phyloP scores from a whole-genome alignment of 768 basidiomycete genomes.

The Lactarius indigo region DNA sequence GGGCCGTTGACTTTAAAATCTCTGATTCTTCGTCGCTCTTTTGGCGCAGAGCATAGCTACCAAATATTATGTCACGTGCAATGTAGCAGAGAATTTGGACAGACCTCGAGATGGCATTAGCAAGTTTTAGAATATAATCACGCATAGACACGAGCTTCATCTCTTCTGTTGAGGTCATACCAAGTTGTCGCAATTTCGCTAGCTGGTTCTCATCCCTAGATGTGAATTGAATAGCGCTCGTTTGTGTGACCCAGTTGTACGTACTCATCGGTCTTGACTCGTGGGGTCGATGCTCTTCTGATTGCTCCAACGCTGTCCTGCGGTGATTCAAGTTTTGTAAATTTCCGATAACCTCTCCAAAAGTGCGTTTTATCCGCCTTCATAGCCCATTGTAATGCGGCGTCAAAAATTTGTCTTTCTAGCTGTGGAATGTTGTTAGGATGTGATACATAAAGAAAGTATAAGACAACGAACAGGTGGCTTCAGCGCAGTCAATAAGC shows the following conservation, averaged over 20 bases:
- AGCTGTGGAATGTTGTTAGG: slow-evolving; percentile 35
- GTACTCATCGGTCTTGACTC: slow-evolving; percentile 73
- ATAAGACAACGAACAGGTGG: slow-evolving; percentile 55
- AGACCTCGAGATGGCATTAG: slow-evolving; percentile 69
- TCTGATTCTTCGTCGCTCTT: slow-evolving; percentile 61
- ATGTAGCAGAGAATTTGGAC: not conserved
- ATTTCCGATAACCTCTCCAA: slow-evolving; percentile 60
- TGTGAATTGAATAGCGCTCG: slow-evolving; percentile 12
- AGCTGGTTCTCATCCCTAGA: slow-evolving; percentile 75
- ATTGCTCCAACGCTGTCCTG: slow-evolving; percentile 68
- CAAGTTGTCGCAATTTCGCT: slow-evolving; percentile 77
- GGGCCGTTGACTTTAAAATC: slow-evolving; percentile 57
- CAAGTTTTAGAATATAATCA: slow-evolving; percentile 83
- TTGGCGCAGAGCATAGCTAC: slow-evolving; percentile 65
- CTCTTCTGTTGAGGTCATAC: slow-evolving; percentile 81
- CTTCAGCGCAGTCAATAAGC: slow-evolving; percentile 72
- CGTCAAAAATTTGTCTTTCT: slow-evolving; percentile 74
- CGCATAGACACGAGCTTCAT: slow-evolving; percentile 82
- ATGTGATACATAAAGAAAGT: not conserved
- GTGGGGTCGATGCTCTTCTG: slow-evolving; percentile 48
- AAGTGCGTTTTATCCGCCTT: slow-evolving; percentile 75
- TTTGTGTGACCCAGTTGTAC: slow-evolving; percentile 30
- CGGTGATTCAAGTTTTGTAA: slow-evolving; percentile 58
- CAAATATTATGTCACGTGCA: not conserved
- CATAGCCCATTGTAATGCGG: slow-evolving; percentile 86